These are phyloP conservation scores for Bryoerythrophyllum caledonicum DNA, from an alignment of 225 moss, liverwort and hornwort genomes.

Conservation along the genomic window DNA sequence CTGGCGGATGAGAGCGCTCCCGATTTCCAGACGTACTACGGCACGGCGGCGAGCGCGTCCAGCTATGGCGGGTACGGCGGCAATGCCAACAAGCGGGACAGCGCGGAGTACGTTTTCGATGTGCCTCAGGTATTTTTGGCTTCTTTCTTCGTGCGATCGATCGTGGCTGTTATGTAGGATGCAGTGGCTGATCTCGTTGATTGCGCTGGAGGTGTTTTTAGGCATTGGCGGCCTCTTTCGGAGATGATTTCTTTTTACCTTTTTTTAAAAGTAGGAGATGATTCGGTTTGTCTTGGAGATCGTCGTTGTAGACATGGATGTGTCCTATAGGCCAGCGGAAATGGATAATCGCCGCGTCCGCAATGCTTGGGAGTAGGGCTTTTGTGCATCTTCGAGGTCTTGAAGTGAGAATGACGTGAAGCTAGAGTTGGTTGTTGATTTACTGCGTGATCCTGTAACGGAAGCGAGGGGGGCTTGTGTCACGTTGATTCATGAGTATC, in stretches of 20 bases:
- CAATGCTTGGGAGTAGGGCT: background rate
- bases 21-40: constrained; percentile 74
- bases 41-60: constrained; percentile 95
- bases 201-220: background rate
- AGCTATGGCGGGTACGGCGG: constrained; percentile 99
- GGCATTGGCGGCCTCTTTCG: background rate
- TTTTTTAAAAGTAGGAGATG: no score
- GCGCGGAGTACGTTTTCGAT: constrained; percentile 89
- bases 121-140: constrained; percentile 57
- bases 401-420: background rate
- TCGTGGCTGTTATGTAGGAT: background rate
- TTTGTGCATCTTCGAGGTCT: background rate
- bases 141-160: background rate
- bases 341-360: background rate
- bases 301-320: background rate
- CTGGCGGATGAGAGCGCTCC: constrained; percentile 34
- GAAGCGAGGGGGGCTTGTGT: background rate
- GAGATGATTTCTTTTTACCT: background rate
- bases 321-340: background rate
- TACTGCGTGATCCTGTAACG: background rate
- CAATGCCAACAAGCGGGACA: constrained; percentile 89
- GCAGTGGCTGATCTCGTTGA: background rate
- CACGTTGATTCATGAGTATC: background rate
- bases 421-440: background rate
- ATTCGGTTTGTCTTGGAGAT: no score